Base-by-base conservation (phyloP, 805 yeast genomes). In the Kuraishia ogatae region DNA sequence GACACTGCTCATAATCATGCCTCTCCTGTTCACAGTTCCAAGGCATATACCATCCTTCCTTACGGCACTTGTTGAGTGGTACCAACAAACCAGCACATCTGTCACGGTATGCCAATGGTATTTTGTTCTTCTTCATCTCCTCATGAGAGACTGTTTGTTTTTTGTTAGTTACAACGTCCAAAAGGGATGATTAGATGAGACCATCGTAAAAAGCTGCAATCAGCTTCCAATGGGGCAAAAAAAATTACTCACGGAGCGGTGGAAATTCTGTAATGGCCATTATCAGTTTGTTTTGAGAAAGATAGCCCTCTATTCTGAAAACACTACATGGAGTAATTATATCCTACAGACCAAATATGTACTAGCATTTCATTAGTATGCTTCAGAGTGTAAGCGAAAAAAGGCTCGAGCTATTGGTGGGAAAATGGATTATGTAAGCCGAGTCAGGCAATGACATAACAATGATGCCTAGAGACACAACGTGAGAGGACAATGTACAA, bases 1-100 rank as follows among this genome's bases (percentile, higher is more conserved):
- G 87, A 69, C 96, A 89, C 66, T 87, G 87, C 69, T 89, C 96
- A 77, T 91, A 89, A 48, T 65, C 83, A 62, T 89, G 96, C 67
- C 90, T 82, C 72, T 85, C 89, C 60, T 85, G 85, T 56, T 79
- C 76, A 63, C 96, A 89, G 62, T 81, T 82, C 87, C 87, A 83
- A 29, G 89, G 89, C 67, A 83, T 60, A 62, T 72, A 83, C 64
- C 72, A 69, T 13, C 78, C 76, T 61, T 83, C 84, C 53, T 73
- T 71, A 56, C 88, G 79, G 65, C 89, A 83, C 62, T 79, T 78
- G 68, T 81, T 81, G 56, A 83, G 69, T 19, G 87, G 87, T 26
- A 84, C 77, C 59, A 82, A 70, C 54, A 83, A 65, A 22, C 77
- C 71, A 1, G 96, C 94, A 71, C 96, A 89, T 70, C 96, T 81